Base-by-base conservation (phyloP, 345 rosid genomes). In the Turnera subulata region DNA sequence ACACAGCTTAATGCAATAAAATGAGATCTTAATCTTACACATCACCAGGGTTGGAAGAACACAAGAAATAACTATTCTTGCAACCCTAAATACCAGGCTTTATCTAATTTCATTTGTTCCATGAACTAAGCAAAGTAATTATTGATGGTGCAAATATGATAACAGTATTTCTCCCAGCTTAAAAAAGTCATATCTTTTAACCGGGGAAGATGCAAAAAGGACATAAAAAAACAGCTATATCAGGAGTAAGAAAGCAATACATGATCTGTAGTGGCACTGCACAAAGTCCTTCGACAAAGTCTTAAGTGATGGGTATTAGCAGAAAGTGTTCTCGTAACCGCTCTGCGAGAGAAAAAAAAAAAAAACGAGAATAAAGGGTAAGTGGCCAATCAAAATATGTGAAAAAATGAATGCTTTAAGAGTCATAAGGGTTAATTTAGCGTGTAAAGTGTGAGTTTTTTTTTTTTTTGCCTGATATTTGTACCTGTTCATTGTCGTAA, bases 231-330 rank as follows among this genome's bases (percentile, higher is more conserved):
- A 12, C 13, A 40, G 4, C 2, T 12, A 40, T 15, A 40, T 5
- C 2, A 40, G 3, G 13, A 40, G 13, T 40, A 49, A 17, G 38
- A 6, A 17, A 44, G 14, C 17, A 55, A 2, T 43, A 59, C 22
- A 14, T 50, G 23, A 11, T 49, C 29, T 32, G 53, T 57, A 15
- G 2, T 46, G 11, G 45, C 46, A n/a, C 25, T 49, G 8, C 53
- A 66, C 2, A 66, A 37, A 10, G 33, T 33, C 53, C 18, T 51
- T 26, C 63, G 35, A 3, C 46, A 32, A 52, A 66, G 10, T 33
- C 24, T 58, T 10, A 26, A 66, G 22, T 44, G 24, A 35, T 16
- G 49, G 51, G 17, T 26, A 40, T 22, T 32, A 10, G 62, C 56
- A 11, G 37, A 10, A 38, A 55, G 1, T 47, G 55, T 64, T 19